phyloP scores from a whole-genome alignment of 179 eudicot species.

The Sideroxylon spinosum region DNA sequence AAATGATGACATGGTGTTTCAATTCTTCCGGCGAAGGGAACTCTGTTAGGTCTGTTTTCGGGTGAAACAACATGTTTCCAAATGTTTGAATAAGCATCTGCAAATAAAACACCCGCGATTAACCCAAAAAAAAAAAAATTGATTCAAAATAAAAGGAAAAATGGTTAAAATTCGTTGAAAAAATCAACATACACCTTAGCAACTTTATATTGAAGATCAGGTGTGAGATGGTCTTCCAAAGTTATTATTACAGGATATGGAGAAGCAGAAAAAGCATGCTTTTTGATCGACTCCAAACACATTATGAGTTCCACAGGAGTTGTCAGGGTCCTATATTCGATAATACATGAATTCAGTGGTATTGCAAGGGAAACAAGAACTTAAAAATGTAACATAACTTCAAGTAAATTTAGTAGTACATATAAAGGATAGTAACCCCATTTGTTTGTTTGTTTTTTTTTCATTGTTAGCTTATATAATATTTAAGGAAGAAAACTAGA shows the following conservation, averaged over 20 bases:
- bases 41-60: slow-evolving; percentile 48
- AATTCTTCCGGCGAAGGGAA: slow-evolving; percentile 76
- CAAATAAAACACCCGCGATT: neutral
- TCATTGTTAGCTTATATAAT: neutral
- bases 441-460: neutral
- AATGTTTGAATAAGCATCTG: slow-evolving; percentile 79
- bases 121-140: neutral
- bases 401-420: slow-evolving; percentile 3
- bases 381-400: neutral
- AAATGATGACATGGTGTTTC: slow-evolving; percentile 55
- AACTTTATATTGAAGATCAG: slow-evolving; percentile 77
- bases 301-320: slow-evolving; percentile 66
- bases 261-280: slow-evolving; percentile 69
- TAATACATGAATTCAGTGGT: neutral
- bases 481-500: neutral
- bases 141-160: too few relatives aligned
- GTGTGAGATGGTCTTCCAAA: slow-evolving; percentile 81
- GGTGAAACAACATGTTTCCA: slow-evolving; percentile 50
- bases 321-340: slow-evolving; percentile 56
- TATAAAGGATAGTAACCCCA: neutral
- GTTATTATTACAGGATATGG: slow-evolving; percentile 80
- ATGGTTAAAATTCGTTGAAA: neutral
- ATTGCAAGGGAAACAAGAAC: neutral
- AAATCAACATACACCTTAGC: slow-evolving; percentile 49
- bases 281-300: slow-evolving; percentile 71